Base-by-base conservation (phyloP, 768 basidiomycete genomes). In the Clitopilus hobsonii region DNA sequence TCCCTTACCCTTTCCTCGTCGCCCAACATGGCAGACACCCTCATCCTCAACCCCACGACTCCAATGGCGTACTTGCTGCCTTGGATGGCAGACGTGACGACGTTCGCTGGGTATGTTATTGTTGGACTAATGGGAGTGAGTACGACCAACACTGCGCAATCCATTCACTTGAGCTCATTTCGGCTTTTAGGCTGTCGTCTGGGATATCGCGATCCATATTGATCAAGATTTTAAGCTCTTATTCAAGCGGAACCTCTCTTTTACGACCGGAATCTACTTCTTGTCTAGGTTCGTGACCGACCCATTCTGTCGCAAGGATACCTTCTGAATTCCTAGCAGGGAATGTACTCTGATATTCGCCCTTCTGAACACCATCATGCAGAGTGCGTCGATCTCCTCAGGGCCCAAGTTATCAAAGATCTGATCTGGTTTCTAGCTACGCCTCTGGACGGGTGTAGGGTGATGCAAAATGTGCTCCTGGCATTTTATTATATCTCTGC, bases 21-120 rank as follows among this genome's bases (percentile, higher is more conserved):
- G 32, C 32, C 32, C 32, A 36, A n/a, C 32, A 36, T 36, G 32
- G 32, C 32, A 36, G 32, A 36, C 32, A 36, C 32, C 32, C 32
- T 4, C 32, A 14, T 55, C 8, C 29, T 55, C 22, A 55, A 55
- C 36, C 54, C 54, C 18, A 18, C 51, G 49, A 51, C 54, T 20
- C 54, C 54, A n/a, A 55, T 55, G 54, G 54, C 54, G 2, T 51
- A 55, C 20, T 26, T 55, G 3, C 3, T 55, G 11, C 54, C 54
- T 20, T 11, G 22, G 11, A 38, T 51, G 18, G 54, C 54, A 7
- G 49, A 51, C 22, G 16, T 36, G 10, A 55, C 54, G 4, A 55
- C 54, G 24, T 50, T 55, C 16, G 54, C 54, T 6, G 32, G 49
- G 10, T 55, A 55, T 36, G 51, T 55, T 30, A 28, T 38, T 13